A percentile compares a stretch with the other conserved stretches of the same genome.
These are phyloP conservation scores for Peronospora farinosa DNA, from an alignment of 352 stramenopile genomes.

Conservation along the genomic window DNA sequence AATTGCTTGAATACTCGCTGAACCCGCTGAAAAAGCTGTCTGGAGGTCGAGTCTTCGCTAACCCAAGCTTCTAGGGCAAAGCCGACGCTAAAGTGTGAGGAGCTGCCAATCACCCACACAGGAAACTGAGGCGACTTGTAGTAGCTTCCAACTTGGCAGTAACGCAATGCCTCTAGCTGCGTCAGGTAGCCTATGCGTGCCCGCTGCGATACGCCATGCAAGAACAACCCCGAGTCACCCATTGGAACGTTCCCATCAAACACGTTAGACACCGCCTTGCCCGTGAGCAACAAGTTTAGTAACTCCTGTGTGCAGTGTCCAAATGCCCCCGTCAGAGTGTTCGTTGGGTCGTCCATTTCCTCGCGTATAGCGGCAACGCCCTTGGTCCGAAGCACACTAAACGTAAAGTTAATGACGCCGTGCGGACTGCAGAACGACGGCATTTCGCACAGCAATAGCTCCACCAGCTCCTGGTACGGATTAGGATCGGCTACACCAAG, in stretches of 20 bases:
- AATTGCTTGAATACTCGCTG: slow-evolving; percentile 87
- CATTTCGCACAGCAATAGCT: slow-evolving; percentile 19
- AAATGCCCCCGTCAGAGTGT: slow-evolving; percentile 57
- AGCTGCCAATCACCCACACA: slow-evolving; percentile 87
- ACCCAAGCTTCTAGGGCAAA: slow-evolving; percentile 62
- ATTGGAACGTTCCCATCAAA: slow-evolving; percentile 78
- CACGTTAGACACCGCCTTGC: slow-evolving; percentile 71
- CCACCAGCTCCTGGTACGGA: slow-evolving; percentile 11
- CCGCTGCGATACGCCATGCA: slow-evolving; percentile 51
- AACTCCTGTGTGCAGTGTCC: slow-evolving; percentile 84
- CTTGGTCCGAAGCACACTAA: slow-evolving; percentile 63
- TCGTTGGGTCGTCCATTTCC: slow-evolving; percentile 73
- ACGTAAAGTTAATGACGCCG: slow-evolving; percentile 70
- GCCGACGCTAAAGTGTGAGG: slow-evolving; percentile 87
- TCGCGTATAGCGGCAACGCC: slow-evolving; percentile 31
- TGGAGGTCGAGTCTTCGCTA: slow-evolving; percentile 58
- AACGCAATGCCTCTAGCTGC: slow-evolving; percentile 85
- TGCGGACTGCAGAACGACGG: slow-evolving; percentile 24
- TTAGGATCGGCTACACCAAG: neutral
- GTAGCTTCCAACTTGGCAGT: slow-evolving; percentile 87
- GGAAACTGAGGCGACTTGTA: slow-evolving; percentile 86
- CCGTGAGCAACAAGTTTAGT: slow-evolving; percentile 79
- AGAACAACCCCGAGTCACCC: slow-evolving; percentile 63
- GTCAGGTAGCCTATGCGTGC: slow-evolving; percentile 81
- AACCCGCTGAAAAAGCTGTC: slow-evolving; percentile 77